phyloP scores from a whole-genome alignment of 2,329 filamentous ascomycete genomes.

The Ophiostoma tasmaniense region DNA sequence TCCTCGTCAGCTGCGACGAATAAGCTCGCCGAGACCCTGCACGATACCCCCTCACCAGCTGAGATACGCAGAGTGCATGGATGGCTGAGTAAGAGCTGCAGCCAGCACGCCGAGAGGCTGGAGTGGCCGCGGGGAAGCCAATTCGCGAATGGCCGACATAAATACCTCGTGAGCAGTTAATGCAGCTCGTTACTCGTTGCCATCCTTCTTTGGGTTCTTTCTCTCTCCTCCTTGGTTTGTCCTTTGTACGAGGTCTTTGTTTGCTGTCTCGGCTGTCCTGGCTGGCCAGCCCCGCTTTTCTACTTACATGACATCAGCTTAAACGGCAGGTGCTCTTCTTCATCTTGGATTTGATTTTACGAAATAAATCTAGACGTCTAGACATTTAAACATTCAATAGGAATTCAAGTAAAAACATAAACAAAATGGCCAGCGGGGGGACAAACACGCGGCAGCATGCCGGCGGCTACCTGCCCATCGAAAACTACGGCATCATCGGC shows the following conservation, averaged over 20 bases:
- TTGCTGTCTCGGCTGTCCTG: not conserved
- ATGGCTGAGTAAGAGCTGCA: conserved; percentile 1
- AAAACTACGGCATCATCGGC: conserved; percentile 72
- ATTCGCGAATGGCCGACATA: not conserved
- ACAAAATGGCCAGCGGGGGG: not conserved
- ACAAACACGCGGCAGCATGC: conserved; percentile 25
- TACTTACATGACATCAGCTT: conserved; percentile 7
- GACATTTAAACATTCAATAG: not conserved
- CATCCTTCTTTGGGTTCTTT: no score
- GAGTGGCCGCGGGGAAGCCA: not conserved
- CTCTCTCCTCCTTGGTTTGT: not conserved
- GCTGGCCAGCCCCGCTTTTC: conserved; percentile 1
- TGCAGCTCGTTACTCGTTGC: no score
- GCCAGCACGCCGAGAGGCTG: not conserved
- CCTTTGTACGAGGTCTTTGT: not conserved
- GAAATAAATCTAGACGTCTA: no score
- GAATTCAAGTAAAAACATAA: no score
- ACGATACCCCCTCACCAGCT: not conserved
- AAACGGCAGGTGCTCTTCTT: not conserved
- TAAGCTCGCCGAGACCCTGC: not conserved
- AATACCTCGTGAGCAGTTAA: not conserved
- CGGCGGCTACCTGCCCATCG: conserved; percentile 52
- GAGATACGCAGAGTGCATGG: not conserved
- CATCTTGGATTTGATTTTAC: not conserved
- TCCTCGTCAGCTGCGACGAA: not conserved